Base-by-base conservation (phyloP, 768 basidiomycete species). In the Gymnopilus junonius region DNA sequence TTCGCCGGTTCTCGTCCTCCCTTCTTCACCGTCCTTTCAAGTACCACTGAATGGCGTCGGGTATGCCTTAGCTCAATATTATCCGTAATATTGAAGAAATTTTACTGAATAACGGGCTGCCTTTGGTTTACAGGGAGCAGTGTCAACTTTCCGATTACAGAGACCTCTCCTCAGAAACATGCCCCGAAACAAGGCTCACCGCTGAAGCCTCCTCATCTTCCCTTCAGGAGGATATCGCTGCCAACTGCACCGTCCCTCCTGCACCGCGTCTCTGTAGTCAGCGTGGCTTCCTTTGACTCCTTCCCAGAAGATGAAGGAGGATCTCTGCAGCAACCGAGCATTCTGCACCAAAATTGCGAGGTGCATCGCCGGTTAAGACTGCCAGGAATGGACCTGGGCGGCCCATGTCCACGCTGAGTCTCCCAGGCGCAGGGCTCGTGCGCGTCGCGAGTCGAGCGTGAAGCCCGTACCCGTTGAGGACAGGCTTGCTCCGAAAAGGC, bases 241-340 rank as follows among this genome's bases (percentile, higher is more conserved):
- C 82, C 87, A 58, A 79, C 84, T 39, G 73, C 83, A 59, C 81
- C 87, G 14, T 82, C 81, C 50, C 66, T 82, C 8, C 71, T 82
- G 11, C 80, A 90, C 64, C 78, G 91, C 37, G 83, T 88, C 43
- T 92, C 91, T 0, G 81, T 90, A 11, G 84, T 83, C 51, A 93
- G 91, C 72, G 79, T 92, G 17, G 81, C 86, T 4, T 93, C 93
- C 0, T 87, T 90, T 68, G 90, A 91, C 62, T 92, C 91, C 0
- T 77, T 90, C 8, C 80, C 84, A 3, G 91, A 91, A 70, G 74
- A 73, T 25, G 63, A 63, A 10, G 63, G 58, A 39, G 55, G 57
- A 15, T 66, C 67, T 14, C 66, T 71, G 29, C 66, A 61, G 20
- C 48, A 50, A 32, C 48, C 7, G 10, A 55, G 53, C 60, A 31